Conservation (phyloP, 148 eudicot species). For the Beta vulgaris region DNA sequence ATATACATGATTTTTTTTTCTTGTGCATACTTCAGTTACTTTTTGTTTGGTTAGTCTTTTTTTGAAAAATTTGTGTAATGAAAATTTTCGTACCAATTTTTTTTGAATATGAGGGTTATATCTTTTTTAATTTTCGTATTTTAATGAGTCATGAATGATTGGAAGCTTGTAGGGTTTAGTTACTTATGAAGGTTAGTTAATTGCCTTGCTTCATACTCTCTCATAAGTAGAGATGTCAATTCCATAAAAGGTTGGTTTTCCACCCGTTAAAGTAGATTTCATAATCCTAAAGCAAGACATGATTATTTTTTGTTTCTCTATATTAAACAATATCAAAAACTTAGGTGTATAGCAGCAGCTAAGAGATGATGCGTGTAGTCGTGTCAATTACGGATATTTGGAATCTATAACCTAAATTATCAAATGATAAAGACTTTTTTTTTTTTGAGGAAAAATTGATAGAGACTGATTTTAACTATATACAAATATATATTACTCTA, state of each 20-base stretch:
- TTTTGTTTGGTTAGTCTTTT: no score
- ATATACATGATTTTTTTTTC: no score
- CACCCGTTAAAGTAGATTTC: background rate
- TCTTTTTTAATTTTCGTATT: background rate
- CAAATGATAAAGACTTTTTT: no score
- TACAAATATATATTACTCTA: background rate
- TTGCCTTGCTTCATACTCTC: background rate
- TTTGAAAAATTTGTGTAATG: no score
- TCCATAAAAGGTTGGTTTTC: background rate
- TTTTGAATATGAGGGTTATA: no score
- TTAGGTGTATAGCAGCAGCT: background rate
- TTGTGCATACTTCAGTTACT: no score
- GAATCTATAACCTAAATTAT: background rate
- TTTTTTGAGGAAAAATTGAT: no score
- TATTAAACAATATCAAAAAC: slow-evolving; percentile 4
- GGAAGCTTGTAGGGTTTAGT: slow-evolving; percentile 13
- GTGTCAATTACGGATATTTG: slow-evolving; percentile 1
- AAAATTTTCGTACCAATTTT: no score
- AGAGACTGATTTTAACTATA: background rate
- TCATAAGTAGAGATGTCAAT: slow-evolving; percentile 11
- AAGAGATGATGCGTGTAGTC: background rate
- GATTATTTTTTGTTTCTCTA: slow-evolving; percentile 18
- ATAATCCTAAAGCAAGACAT: slow-evolving; percentile 17
- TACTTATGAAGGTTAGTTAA: slow-evolving; percentile 12
- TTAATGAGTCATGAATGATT: background rate